Evolutionary conservation across 1,284 basidiomycete species (phyloP).

Genomic region (Peniophora sp.): DNA sequence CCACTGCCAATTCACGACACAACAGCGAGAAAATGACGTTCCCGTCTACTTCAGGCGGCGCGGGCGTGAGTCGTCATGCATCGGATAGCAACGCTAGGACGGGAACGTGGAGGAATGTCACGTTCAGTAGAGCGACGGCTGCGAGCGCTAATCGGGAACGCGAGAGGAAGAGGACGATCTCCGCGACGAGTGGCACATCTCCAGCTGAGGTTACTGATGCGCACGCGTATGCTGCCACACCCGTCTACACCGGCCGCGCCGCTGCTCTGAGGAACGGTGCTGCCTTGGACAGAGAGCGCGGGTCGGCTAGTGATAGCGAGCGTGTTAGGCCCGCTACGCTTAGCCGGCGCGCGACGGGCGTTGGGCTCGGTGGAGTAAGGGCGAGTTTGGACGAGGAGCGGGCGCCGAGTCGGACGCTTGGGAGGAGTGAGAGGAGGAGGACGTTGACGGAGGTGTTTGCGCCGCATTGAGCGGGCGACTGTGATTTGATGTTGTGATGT

Average conservation of each 20-base stretch:
- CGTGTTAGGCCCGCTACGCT: not conserved
- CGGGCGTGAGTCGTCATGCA: not conserved
- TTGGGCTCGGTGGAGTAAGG: not conserved
- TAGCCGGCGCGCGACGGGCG: not conserved
- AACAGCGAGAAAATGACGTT: conserved; percentile 28
- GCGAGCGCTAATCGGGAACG: conserved; percentile 48
- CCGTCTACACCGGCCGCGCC: conserved; percentile 22
- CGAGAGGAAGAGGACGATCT: conserved; percentile 30
- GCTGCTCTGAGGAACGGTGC: not conserved
- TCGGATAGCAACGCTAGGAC: conserved; percentile 10
- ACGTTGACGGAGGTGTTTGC: conserved; percentile 11
- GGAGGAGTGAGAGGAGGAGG: conserved; percentile 33
- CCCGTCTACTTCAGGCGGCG: conserved; percentile 33
- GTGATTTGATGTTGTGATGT: too few relatives aligned
- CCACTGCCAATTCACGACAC: conserved; percentile 46
- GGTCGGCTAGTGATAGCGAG: not conserved
- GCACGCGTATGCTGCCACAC: conserved; percentile 10
- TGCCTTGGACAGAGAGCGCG: not conserved
- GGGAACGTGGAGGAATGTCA: conserved; percentile 36
- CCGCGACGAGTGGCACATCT: conserved; percentile 16
- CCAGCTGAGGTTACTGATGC: conserved; percentile 20
- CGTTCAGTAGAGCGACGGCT: conserved; percentile 55
- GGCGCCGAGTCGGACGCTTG: conserved; percentile 1
- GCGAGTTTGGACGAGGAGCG: conserved; percentile 1
- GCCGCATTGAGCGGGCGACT: too few relatives aligned